Base-by-base conservation (phyloP, 192 early-diverging fungal species). In the Kickxella alabastrina region DNA sequence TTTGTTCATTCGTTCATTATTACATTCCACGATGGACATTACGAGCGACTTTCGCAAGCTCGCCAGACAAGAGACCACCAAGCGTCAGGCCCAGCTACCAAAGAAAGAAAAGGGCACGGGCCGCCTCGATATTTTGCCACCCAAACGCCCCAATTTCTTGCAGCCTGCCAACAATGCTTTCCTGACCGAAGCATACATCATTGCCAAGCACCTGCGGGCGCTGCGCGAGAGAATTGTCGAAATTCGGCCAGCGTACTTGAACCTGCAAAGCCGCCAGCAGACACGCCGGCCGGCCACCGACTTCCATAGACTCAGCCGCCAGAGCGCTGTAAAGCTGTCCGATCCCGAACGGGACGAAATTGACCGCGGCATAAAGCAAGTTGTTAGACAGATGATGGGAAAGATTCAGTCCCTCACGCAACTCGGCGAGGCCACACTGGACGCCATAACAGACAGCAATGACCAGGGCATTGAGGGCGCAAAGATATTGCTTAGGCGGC, bases 291-390 rank as follows among this genome's bases (percentile, higher is more conserved):
- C 38, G 31, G 52, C 29, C 14, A 28, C 37, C 35, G 41, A n/a
- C 12, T 31, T 28, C 39, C 10, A 32, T 3, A 48, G 41, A 3
- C 10, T 54, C 9, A 18, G 48, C 10, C 29, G 45, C 6, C 34
- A 45, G 3, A 53, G 52, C 9, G 26, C 49, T 3, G 49, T 49
- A 17, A 61, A 52, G 45, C 69, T 86, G 21, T 82, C 77, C 15
- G 83, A 86, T 45, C 75, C 70, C 17, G 80, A 86, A 49, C 73
- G 85, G 10, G 85, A 86, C 38, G 82, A 86, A 41, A 84, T 86
- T 44, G 85, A 86, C 59, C 69, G 80, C 23, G 75, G 83, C 15
- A 75, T 83, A 13, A 84, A 83, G 47, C 54, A 73, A 1, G 72
- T 81, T 4, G 79, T 86, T 21, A 54, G 70, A 41, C 68, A 78